These are phyloP conservation scores for Iris macrosiphon DNA, from an alignment of 106 monocot species.

Conservation along the genomic window DNA sequence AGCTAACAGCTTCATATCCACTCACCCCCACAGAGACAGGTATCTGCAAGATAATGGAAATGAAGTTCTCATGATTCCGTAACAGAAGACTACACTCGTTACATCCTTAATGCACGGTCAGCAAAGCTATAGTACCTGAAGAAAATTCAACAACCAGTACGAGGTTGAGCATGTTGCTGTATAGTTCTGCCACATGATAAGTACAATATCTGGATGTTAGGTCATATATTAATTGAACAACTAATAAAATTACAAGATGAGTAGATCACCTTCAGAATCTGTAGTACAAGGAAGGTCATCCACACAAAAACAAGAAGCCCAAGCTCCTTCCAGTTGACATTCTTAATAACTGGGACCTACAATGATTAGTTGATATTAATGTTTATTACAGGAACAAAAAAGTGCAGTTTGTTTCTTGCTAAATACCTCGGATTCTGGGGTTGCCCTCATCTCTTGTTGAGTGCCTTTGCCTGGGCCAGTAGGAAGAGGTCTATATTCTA, in stretches of 20 bases:
- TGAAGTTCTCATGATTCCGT: neutral
- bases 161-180: conserved; percentile 41
- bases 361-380: neutral
- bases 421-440: conserved; percentile 31
- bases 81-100: neutral
- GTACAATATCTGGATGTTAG: conserved; percentile 2
- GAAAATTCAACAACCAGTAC: conserved; percentile 65
- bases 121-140: conserved; percentile 32
- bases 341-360: conserved; percentile 45
- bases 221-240: neutral
- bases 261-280: conserved; percentile 43
- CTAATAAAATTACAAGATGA: neutral
- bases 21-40: conserved; percentile 76
- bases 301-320: conserved; percentile 74
- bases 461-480: conserved; percentile 21
- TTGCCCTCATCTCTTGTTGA: conserved; percentile 14
- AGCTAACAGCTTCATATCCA: conserved; percentile 48
- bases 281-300: conserved; percentile 55
- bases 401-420: neutral
- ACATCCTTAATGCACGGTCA: neutral
- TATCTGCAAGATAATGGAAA: conserved; percentile 29
- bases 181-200: conserved; percentile 38
- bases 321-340: conserved; percentile 74
- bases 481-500: conserved; percentile 54
- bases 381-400: neutral